Percentiles rank a stretch among this genome's conserved stretches.
phyloP scores from a whole-genome alignment of 2,329 filamentous ascomycete species.

The Sporothrix globosa region DNA sequence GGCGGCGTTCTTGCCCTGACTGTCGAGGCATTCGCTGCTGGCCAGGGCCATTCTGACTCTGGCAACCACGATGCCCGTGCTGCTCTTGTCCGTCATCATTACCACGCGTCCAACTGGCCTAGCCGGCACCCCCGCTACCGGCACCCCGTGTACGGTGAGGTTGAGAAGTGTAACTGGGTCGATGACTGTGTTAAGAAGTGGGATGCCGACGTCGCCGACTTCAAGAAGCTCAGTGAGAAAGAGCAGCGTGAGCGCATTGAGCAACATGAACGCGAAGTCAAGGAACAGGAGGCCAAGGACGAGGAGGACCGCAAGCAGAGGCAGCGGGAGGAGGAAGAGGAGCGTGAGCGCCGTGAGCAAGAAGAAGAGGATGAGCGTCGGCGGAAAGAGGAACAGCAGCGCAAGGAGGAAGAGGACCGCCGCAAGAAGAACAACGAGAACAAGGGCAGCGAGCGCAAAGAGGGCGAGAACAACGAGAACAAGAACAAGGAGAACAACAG shows the following conservation, averaged over 20 bases:
- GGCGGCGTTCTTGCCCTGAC: conserved; percentile 68
- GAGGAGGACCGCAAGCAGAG: conserved; percentile 36
- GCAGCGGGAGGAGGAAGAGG: conserved; percentile 35
- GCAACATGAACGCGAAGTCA: conserved; percentile 43
- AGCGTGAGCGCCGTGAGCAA: conserved; percentile 20
- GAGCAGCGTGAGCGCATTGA: conserved; percentile 58
- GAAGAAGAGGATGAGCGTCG: conserved; percentile 24
- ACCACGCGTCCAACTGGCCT: conserved; percentile 74
- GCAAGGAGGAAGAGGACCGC: not conserved
- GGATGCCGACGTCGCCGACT: conserved; percentile 66
- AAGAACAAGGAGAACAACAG: conserved; percentile 19
- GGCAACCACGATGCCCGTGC: conserved; percentile 68
- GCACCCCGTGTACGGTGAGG: conserved; percentile 70
- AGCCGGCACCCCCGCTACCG: conserved; percentile 66
- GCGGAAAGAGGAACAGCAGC: conserved; percentile 27
- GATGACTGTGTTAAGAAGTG: conserved; percentile 65
- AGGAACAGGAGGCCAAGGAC: conserved; percentile 40
- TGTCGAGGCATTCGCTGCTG: conserved; percentile 72
- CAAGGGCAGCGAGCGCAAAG: not conserved
- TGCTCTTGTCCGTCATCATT: conserved; percentile 73
- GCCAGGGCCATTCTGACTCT: conserved; percentile 73
- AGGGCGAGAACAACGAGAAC: not conserved
- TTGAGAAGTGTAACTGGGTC: conserved; percentile 73
- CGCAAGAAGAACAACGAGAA: conserved; percentile 5
- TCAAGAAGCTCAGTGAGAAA: conserved; percentile 60